Evolutionary conservation across 331 rosid genomes (phyloP), one percentile per base, ranked within the genome.

Genomic region (Malus hybrid): DNA sequence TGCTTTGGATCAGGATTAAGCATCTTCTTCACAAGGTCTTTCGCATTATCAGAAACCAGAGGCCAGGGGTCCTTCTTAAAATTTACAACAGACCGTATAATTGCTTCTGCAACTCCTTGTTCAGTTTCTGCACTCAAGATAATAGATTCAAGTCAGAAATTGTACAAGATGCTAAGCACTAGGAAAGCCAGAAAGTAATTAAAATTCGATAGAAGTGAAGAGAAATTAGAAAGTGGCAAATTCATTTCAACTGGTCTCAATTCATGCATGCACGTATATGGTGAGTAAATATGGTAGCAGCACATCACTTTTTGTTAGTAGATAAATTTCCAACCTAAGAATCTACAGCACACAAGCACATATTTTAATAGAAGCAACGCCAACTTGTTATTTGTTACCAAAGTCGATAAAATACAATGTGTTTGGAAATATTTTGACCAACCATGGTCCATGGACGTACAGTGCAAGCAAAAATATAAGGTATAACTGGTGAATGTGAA

Each of bases 31-130:
- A 95, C 98, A 61, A 95, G 97, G 82, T 95, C 98, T 84, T 95
- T 95, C 2, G 99, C 99, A 85, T 86, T 86, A 68, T 92, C 99
- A 56, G 99, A 95, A 85, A 95, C 97, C 86, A 80, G 90, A 33
- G 97, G 97, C 99, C 99, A 95, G 58, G 99, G 99, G 15, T 95
- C 99, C 81, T 92, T 89, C 82, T 81, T 95, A 83, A 95, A 95
- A 81, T 95, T 92, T 66, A 95, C 67, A 77, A 86, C 88, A 26
- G 99, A 95, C 71, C 92, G 84, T 73, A 95, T 95, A 71, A 95
- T 95, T 82, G 99, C 97, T 77, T 92, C 97, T 36, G 99, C 99
- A 75, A 95, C 96, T 79, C 99, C 99, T 84, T 95, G 97, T 83
- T 95, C 99, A 78, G 97, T 95, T 90, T 95, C 99, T 95, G 86